Base-by-base conservation (phyloP, 768 basidiomycete genomes). In the Rhizopogon rudus region DNA sequence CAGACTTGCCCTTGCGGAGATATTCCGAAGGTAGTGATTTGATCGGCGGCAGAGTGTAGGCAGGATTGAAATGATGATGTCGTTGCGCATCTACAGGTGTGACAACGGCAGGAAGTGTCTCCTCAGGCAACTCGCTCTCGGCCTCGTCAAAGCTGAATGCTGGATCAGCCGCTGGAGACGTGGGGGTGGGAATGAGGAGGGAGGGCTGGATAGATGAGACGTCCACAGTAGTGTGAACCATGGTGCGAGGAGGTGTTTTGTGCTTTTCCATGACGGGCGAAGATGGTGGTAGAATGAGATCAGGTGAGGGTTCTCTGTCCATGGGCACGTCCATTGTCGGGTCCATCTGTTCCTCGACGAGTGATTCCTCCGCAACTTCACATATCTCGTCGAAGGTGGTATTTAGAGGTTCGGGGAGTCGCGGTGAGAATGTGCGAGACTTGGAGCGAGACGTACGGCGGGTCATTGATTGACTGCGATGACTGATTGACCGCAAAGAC, bases 21-120 rank as follows among this genome's bases (percentile, higher is more conserved):
- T 77, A 82, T 55, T 86, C 84, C 0, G 75, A 58, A 14, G 86
- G 84, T 17, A 88, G 70, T 8, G 72, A 66, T 56, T 76, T 81
- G 42, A 82, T 70, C 20, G 78, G 75, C 6, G 87, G 87, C 0
- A 87, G 71, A 12, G 76, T 71, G 59, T 85, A 87, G 2, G 70
- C 60, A 28, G 74, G 75, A 56, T 75, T 73, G 55, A 76, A 78
- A 41, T 77, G 74, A 42, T 68, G 67, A 48, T 68, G 70, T 37
- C 69, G 71, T 56, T 62, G 61, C 16, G 56, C 44, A 2, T 59
- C 54, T 20, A 60, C 55, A 13, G 52, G 58, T 12, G 62, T 53
- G 25, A 20, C 54, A 37, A 10, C 55, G 52, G 12, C 56, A 37
- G 44, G 60, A 29, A 37, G 37, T 42, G 54, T 43, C 42, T 65